These are phyloP conservation scores for Pyrenophora tritici-repentis DNA, from an alignment of 2,329 filamentous ascomycete genomes.

Conservation along the genomic window DNA sequence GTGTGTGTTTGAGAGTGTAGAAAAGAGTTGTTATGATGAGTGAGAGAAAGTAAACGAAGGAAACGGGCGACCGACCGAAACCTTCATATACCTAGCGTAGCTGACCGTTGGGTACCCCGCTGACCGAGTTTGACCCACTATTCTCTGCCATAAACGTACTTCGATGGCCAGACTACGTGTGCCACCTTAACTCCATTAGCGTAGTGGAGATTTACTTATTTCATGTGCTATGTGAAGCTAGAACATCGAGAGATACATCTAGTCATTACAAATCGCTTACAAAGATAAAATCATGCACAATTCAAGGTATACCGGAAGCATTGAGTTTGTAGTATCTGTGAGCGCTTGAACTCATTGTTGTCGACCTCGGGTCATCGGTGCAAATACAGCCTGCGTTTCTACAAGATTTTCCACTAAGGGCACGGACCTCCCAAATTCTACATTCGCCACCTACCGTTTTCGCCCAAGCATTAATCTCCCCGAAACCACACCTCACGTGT, in stretches of 20 bases:
- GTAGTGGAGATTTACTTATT: background rate
- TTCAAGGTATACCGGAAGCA: too few species aligned
- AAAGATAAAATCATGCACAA: too few species aligned
- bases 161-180: too few species aligned
- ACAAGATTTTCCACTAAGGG: conserved; percentile 1
- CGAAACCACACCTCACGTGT: background rate
- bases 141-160: too few species aligned
- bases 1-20: background rate
- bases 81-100: background rate
- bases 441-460: conserved; percentile 6
- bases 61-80: background rate
- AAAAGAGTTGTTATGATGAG: background rate
- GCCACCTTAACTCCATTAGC: background rate
- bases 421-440: conserved; percentile 14
- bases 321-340: background rate
- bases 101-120: background rate
- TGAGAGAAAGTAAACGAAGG: background rate
- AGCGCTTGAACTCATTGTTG: background rate
- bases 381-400: background rate
- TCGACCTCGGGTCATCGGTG: background rate
- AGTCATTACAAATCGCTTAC: too few species aligned
- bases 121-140: too few species aligned
- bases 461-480: background rate
- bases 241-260: background rate
- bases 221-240: background rate